phyloP scores from a whole-genome alignment of 2,329 filamentous ascomycete species.

The Aquanectria penicillioides region DNA sequence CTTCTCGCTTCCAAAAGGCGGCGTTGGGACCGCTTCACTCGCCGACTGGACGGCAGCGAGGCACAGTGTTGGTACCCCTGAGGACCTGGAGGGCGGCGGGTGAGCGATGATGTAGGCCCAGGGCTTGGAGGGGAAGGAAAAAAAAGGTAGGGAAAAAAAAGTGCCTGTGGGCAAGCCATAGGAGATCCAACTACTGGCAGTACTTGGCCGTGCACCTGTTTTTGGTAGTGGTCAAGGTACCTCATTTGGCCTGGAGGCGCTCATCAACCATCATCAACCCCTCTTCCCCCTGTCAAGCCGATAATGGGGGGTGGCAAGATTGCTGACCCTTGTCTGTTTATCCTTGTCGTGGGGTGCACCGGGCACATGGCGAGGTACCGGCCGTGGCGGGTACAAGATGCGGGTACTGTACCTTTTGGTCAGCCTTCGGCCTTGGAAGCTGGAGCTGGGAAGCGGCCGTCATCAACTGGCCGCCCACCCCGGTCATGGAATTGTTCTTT shows the following conservation, averaged over 20 bases:
- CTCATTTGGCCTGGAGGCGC: background rate
- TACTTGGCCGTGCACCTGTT: conserved; percentile 17
- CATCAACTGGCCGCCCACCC: conserved; percentile 22
- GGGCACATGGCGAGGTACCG: conserved; percentile 39
- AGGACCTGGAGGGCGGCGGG: too few species aligned
- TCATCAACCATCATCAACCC: conserved; percentile 10
- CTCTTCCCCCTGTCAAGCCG: conserved; percentile 8
- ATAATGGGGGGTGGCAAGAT: conserved; percentile 27
- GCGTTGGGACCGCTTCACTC: too few species aligned
- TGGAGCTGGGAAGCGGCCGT: conserved; percentile 9
- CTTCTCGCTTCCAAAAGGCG: conserved; percentile 5
- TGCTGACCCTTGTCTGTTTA: conserved; percentile 6
- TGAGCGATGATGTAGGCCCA: too few species aligned
- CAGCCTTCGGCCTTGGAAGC: background rate
- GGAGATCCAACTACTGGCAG: conserved; percentile 22
- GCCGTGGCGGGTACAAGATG: conserved; percentile 26
- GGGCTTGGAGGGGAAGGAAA: conserved; percentile 9
- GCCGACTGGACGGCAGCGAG: too few species aligned
- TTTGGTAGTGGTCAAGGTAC: conserved; percentile 13
- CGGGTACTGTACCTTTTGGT: conserved; percentile 21
- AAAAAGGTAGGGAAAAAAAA: conserved; percentile 1
- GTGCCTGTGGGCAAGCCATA: conserved; percentile 4
- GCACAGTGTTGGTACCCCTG: too few species aligned
- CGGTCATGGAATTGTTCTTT: conserved; percentile 44
- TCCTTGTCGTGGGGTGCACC: conserved; percentile 30